These are phyloP conservation scores for Aspergillus saccharolyticus DNA, from an alignment of 495 filamentous ascomycete genomes.

Conservation along the genomic window DNA sequence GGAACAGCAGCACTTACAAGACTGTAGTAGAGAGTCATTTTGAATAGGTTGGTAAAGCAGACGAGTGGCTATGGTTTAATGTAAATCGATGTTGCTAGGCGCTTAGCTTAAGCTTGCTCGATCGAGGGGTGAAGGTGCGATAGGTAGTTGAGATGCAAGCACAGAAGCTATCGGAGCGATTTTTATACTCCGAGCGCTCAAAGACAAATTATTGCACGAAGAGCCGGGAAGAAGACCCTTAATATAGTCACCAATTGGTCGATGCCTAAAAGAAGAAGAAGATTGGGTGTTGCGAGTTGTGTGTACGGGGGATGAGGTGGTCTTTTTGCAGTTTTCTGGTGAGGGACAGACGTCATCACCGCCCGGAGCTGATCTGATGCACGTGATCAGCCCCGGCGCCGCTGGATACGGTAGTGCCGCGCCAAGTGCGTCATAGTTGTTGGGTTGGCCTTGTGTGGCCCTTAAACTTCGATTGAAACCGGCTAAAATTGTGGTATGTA, in stretches of 20 bases:
- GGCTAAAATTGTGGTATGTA: conserved; percentile 6
- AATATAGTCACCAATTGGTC: not conserved
- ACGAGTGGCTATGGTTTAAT: not conserved
- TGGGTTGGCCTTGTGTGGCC: too few species aligned
- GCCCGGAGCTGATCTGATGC: conserved; percentile 9
- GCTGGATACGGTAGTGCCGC: not conserved
- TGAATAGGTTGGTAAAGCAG: conserved; percentile 24
- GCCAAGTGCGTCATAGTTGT: not conserved
- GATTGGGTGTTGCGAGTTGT: conserved; percentile 15
- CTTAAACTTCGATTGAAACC: too few species aligned
- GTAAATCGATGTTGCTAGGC: not conserved
- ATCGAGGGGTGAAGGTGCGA: conserved; percentile 10
- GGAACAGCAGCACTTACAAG: conserved; percentile 59
- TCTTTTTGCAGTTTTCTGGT: conserved; percentile 22
- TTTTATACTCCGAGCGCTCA: not conserved
- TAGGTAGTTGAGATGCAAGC: conserved; percentile 13
- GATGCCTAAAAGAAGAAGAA: not conserved
- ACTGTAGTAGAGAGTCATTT: conserved; percentile 98
- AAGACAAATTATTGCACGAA: not conserved
- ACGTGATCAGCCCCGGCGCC: conserved; percentile 20
- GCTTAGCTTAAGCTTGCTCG: not conserved
- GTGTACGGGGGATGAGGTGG: conserved; percentile 24
- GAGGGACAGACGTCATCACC: conserved; percentile 36
- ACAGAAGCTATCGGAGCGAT: conserved; percentile 9
- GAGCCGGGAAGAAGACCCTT: not conserved